Conservation (phyloP, 2,329 filamentous ascomycete genomes). For the Cladosporium velox region DNA sequence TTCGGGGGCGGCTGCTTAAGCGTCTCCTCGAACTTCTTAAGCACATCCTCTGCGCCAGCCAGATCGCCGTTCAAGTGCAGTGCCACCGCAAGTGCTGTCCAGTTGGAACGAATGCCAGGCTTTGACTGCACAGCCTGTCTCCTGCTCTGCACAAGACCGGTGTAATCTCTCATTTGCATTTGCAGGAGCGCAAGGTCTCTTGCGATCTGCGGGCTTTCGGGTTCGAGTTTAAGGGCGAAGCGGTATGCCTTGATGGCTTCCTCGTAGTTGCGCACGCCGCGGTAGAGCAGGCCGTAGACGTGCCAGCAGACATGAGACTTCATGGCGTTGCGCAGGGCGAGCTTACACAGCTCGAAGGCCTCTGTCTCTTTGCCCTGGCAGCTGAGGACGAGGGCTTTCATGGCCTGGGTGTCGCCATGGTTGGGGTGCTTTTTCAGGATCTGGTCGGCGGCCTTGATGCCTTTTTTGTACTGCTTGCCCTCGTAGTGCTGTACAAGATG, state of each 20-base stretch:
- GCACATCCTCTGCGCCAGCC: conserved; percentile 81
- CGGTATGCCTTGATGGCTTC: conserved; percentile 99
- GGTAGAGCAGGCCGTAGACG: conserved; percentile 92
- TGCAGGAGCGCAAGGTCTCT: conserved; percentile 90
- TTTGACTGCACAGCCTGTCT: conserved; percentile 83
- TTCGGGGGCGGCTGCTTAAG: conserved; percentile 77
- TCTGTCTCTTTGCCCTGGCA: conserved; percentile 89
- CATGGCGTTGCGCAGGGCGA: conserved; percentile 93
- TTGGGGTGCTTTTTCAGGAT: conserved; percentile 93
- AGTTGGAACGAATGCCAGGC: conserved; percentile 83
- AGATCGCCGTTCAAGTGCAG: conserved; percentile 88
- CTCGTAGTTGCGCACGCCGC: conserved; percentile 94
- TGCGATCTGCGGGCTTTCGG: conserved; percentile 92
- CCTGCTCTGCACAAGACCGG: conserved; percentile 88
- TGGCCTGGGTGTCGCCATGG: conserved; percentile 97
- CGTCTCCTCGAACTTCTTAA: conserved; percentile 91
- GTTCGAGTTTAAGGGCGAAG: conserved; percentile 87
- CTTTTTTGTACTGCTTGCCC: conserved; percentile 96
- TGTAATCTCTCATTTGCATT: conserved; percentile 93
- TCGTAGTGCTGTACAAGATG: conserved; percentile 96
- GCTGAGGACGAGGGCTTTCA: conserved; percentile 98
- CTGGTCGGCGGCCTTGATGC: conserved; percentile 92
- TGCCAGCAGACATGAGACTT: conserved; percentile 99
- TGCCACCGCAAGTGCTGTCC: conserved; percentile 95
- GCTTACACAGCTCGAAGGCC: conserved; percentile 89